Evolutionary conservation across 2,329 filamentous ascomycete genomes (phyloP), one percentile per base, ranked within the genome.

Genomic region (Xylaria polymorpha): DNA sequence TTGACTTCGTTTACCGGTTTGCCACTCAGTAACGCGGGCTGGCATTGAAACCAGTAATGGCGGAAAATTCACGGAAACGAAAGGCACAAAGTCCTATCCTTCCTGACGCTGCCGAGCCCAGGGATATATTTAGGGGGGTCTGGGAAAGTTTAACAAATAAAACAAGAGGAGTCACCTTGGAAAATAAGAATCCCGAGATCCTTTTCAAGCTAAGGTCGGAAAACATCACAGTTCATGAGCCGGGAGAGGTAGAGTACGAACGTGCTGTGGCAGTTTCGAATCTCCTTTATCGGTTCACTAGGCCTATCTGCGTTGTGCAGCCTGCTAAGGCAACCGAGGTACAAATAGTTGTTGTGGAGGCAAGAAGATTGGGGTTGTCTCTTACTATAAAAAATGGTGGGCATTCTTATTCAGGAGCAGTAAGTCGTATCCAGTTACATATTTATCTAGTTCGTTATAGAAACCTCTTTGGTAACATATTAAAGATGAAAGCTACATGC

Each of bases 251-350:
- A 8, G 60, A 64, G 22, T 68, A 68, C 10, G 61, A 64, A n/a
- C 37, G 35, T 15, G 37, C 66, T 18, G 61, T 68, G 0, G 55
- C 41, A 3, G 39, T n/a, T 5, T 44, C 60, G 4, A 67, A 67
- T 35, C 46, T 67, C 14, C 53, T 67, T 8, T 60, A 55, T n/a
- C 65, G 65, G 7, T 67, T 59, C 10, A 35, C 53, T 0, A 44
- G 60, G 18, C 65, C 60, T 1, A 2, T 22, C 14, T 64, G 46
- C 18, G 66, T 68, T 2, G 48, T 68, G 1, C 53, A 64, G 15
- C 55, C 66, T 3, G 55, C 1, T 29, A 61, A 0, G 1, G 12
- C 35, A 22, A 5, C 25, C 3, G 3, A 68, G 2, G 43, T 44
- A 20, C 43, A 44, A 20, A 44, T 9, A 9, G 7, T 9, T 20